A percentile compares a stretch with the other conserved stretches of the same genome.
These are phyloP conservation scores for Podaxis sp. DNA, from an alignment of 768 basidiomycete genomes.

Conservation along the genomic window DNA sequence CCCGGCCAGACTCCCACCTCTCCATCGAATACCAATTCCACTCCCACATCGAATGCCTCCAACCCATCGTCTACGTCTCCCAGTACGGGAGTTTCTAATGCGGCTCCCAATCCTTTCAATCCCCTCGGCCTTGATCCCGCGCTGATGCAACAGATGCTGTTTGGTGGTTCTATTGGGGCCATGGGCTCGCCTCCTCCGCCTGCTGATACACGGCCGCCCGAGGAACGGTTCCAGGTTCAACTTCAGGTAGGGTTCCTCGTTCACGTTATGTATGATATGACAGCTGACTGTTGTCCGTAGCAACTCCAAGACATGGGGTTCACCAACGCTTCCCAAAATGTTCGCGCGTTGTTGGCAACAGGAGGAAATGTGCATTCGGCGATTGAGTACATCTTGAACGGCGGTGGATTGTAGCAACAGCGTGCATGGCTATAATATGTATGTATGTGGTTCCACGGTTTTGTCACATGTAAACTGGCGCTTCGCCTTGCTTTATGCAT, in stretches of 20 bases:
- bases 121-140: conserved; percentile 41
- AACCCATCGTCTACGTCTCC: conserved; percentile 21
- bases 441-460: no score
- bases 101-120: conserved; percentile 23
- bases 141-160: conserved; percentile 44
- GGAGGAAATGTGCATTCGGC: conserved; percentile 92
- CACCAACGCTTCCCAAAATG: conserved; percentile 83
- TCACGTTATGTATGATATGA: not conserved
- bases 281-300: conserved; percentile 30
- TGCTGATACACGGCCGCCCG: conserved; percentile 72
- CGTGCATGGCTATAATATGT: no score
- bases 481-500: no score
- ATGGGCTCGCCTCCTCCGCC: conserved; percentile 44
- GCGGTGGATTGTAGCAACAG: conserved; percentile 57
- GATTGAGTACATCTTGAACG: conserved; percentile 87
- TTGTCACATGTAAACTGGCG: no score
- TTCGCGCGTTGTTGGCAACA: conserved; percentile 86
- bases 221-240: conserved; percentile 91
- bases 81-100: conserved; percentile 6
- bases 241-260: conserved; percentile 51
- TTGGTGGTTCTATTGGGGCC: conserved; percentile 23
- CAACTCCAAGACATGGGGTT: conserved; percentile 97
- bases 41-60: conserved; percentile 13
- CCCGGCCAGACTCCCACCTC: conserved; percentile 11
- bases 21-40: conserved; percentile 33